Percentiles rank a stretch among this genome's conserved stretches.
phyloP scores from a whole-genome alignment of 306 rosid species.

The Quercus aquifolioides region DNA sequence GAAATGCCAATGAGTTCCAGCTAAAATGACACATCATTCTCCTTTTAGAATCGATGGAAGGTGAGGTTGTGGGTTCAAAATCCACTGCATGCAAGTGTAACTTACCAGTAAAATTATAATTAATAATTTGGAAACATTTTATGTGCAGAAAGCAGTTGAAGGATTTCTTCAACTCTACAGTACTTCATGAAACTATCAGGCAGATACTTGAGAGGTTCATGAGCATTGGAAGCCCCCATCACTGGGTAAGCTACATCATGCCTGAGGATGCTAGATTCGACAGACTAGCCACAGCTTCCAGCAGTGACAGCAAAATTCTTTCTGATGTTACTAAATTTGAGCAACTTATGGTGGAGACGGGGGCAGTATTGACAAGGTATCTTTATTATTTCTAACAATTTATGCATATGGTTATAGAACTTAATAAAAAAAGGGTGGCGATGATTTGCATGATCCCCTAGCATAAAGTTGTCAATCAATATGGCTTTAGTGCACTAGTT shows the following conservation, averaged over 20 bases:
- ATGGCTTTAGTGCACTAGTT: not conserved
- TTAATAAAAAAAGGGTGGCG: not conserved
- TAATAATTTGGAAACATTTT: slow-evolving; percentile 25
- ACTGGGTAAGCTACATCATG: slow-evolving; percentile 81
- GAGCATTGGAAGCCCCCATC: slow-evolving; percentile 65
- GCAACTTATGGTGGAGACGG: slow-evolving; percentile 77
- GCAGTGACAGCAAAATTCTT: slow-evolving; percentile 28
- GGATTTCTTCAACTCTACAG: slow-evolving; percentile 51
- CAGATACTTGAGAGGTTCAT: slow-evolving; percentile 66
- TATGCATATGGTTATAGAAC: slow-evolving; percentile 5
- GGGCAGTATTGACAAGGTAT: slow-evolving; percentile 77
- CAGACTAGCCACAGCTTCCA: slow-evolving; percentile 28
- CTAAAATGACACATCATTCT: too few species aligned
- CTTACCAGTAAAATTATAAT: not conserved
- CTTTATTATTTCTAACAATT: slow-evolving; percentile 8
- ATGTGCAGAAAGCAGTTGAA: slow-evolving; percentile 75
- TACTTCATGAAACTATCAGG: slow-evolving; percentile 55
- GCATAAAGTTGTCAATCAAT: not conserved
- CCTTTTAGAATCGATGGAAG: too few species aligned
- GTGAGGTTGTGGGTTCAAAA: too few species aligned
- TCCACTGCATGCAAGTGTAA: too few species aligned
- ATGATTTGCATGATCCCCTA: slow-evolving; percentile 6
- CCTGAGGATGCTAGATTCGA: slow-evolving; percentile 45
- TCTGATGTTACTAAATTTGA: slow-evolving; percentile 55
- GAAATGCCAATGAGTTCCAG: not conserved